phyloP scores from a whole-genome alignment of 2,329 filamentous ascomycete species.

The Fusarium sp. region DNA sequence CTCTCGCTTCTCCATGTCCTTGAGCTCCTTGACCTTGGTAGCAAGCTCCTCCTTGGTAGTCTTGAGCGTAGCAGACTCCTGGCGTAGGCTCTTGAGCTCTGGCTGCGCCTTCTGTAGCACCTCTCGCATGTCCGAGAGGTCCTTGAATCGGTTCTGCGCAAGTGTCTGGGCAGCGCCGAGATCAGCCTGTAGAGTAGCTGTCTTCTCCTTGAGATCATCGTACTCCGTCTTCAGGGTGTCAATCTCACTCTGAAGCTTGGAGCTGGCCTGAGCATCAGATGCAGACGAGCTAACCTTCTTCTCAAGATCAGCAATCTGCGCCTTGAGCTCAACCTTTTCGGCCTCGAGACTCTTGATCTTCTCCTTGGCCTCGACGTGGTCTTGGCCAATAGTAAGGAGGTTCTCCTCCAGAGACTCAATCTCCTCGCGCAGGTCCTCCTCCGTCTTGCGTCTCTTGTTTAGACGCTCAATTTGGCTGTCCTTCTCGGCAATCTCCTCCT shows the following conservation, averaged over 20 bases:
- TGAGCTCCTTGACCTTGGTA: constrained; percentile 65
- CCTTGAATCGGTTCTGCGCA: constrained; percentile 86
- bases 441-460: constrained; percentile 72
- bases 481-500: constrained; percentile 66
- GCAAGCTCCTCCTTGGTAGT: constrained; percentile 76
- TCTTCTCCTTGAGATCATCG: constrained; percentile 74
- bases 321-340: constrained; percentile 71
- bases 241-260: constrained; percentile 68
- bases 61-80: constrained; percentile 79
- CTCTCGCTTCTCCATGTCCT: constrained; percentile 80
- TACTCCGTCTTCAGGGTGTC: constrained; percentile 61
- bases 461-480: constrained; percentile 76
- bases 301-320: constrained; percentile 71
- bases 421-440: constrained; percentile 83
- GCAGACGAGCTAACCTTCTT: constrained; percentile 64
- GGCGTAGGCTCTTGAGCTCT: constrained; percentile 79
- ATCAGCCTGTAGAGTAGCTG: constrained; percentile 77
- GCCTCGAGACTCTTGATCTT: constrained; percentile 72
- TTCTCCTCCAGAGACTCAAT: constrained; percentile 84
- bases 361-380: constrained; percentile 84
- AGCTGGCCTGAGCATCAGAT: constrained; percentile 54
- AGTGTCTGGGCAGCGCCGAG: constrained; percentile 85
- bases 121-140: constrained; percentile 80
- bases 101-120: constrained; percentile 84
- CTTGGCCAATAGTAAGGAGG: constrained; percentile 77